These are phyloP conservation scores for Trichoderma atroviride DNA, from an alignment of 2,329 filamentous ascomycete genomes.

Conservation along the genomic window DNA sequence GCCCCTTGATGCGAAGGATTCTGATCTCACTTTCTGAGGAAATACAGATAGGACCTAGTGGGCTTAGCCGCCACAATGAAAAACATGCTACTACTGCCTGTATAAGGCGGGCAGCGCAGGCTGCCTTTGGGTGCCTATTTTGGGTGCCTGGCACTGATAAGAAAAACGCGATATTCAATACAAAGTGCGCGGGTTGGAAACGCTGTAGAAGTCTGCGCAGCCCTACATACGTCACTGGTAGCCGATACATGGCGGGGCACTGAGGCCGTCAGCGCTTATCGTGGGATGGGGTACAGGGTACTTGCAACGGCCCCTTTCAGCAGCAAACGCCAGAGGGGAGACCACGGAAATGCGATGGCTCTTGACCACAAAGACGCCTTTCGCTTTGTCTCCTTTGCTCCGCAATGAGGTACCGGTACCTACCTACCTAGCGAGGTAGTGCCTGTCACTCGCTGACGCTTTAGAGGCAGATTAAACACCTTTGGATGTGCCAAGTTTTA, in stretches of 20 bases:
- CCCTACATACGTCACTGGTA: constrained; percentile 21
- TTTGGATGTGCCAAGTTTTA: no score
- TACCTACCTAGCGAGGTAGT: background rate
- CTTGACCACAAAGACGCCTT: background rate
- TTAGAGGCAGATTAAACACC: no score
- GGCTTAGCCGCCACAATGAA: background rate
- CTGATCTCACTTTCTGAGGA: background rate
- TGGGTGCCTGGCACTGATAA: background rate
- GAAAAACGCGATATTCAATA: background rate
- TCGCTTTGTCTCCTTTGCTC: background rate
- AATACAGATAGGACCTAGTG: background rate
- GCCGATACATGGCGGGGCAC: background rate
- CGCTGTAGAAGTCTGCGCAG: background rate
- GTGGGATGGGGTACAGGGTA: background rate
- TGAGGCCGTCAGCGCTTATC: background rate
- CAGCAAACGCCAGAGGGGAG: background rate
- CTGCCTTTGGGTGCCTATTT: background rate
- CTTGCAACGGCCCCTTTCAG: background rate
- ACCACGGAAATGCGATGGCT: background rate
- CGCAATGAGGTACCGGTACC: background rate
- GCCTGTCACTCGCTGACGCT: no score
- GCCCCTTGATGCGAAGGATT: no score
- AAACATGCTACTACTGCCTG: background rate
- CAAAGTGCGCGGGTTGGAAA: background rate
- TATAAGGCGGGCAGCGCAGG: background rate